These are phyloP conservation scores for Picea abies DNA, from an alignment of 83 land plant species.

Conservation along the genomic window DNA sequence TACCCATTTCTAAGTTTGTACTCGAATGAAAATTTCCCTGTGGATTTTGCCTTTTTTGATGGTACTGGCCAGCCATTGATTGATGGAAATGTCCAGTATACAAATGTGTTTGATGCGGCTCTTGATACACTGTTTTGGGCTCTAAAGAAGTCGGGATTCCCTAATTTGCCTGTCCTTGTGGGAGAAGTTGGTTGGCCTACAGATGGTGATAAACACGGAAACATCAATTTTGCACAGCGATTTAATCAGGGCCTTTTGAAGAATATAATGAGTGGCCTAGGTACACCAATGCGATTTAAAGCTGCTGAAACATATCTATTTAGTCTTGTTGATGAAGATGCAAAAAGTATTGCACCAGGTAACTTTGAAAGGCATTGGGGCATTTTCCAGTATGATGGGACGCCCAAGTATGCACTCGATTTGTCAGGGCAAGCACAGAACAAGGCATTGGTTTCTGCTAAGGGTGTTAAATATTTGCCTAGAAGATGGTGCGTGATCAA, in stretches of 20 bases:
- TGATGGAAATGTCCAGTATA: slow-evolving; percentile 65
- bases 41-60: slow-evolving; percentile 82
- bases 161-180: slow-evolving; percentile 57
- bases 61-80: slow-evolving; percentile 43
- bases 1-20: slow-evolving; percentile 92
- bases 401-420: slow-evolving; percentile 64
- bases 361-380: slow-evolving; percentile 98
- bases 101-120: slow-evolving; percentile 90
- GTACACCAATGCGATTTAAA: slow-evolving; percentile 70
- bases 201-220: slow-evolving; percentile 74
- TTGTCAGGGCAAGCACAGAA: slow-evolving; percentile 34
- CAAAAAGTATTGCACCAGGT: slow-evolving; percentile 80
- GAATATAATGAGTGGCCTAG: slow-evolving; percentile 47
- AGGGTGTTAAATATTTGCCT: slow-evolving; percentile 61
- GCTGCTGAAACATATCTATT: slow-evolving; percentile 70
- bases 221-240: slow-evolving; percentile 43
- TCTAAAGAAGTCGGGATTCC: slow-evolving; percentile 65
- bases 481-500: slow-evolving; percentile 67
- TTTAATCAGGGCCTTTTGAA: slow-evolving; percentile 78
- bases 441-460: slow-evolving; percentile 40
- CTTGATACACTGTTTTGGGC: slow-evolving; percentile 80
- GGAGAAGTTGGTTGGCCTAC: slow-evolving; percentile 99
- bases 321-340: slow-evolving; percentile 81
- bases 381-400: slow-evolving; percentile 79
- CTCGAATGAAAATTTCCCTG: slow-evolving; percentile 63